Percentiles rank a stretch among this genome's conserved stretches.
phyloP scores from a whole-genome alignment of 306 rosid genomes.

The Cicer bijugum region DNA sequence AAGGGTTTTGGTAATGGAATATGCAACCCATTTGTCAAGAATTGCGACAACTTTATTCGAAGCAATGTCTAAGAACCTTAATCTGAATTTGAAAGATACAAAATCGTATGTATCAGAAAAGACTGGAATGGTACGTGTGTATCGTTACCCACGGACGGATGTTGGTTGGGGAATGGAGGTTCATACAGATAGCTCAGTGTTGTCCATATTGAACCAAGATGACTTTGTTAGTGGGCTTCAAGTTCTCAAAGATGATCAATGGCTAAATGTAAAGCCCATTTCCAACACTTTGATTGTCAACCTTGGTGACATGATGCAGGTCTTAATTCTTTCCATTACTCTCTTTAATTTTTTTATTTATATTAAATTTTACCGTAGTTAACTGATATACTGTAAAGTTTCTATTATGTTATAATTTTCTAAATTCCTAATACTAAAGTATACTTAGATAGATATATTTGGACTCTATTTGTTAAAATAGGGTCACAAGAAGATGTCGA shows the following conservation, averaged over 20 bases:
- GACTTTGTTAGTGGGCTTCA: slow-evolving; percentile 61
- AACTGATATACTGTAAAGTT: too few relatives aligned
- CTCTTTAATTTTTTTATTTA: background rate
- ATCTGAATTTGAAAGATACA: slow-evolving; percentile 40
- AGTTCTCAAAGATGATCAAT: slow-evolving; percentile 58
- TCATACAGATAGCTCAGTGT: slow-evolving; percentile 66
- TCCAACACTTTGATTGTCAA: slow-evolving; percentile 52
- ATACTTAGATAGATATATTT: too few relatives aligned
- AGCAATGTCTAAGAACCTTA: slow-evolving; percentile 55
- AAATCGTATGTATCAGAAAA: slow-evolving; percentile 49
- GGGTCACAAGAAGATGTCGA: too few relatives aligned
- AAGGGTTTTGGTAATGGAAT: slow-evolving; percentile 61
- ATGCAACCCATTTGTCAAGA: slow-evolving; percentile 57
- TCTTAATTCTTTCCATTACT: slow-evolving; percentile 1
- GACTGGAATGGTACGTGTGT: slow-evolving; percentile 62
- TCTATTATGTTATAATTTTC: too few relatives aligned
- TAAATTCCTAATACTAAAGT: too few relatives aligned
- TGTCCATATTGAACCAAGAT: slow-evolving; percentile 48
- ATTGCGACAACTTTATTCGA: slow-evolving; percentile 48
- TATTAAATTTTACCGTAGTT: too few relatives aligned
- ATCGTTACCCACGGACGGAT: slow-evolving; percentile 59
- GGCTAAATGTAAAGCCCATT: slow-evolving; percentile 61
- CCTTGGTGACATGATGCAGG: slow-evolving; percentile 56
- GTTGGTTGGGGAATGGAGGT: slow-evolving; percentile 65
- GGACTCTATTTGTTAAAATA: too few relatives aligned